A percentile compares a stretch with the other conserved stretches of the same genome.
Conservation (phyloP, 176 grass and related monocot species). For the Triticum monococcum region DNA sequence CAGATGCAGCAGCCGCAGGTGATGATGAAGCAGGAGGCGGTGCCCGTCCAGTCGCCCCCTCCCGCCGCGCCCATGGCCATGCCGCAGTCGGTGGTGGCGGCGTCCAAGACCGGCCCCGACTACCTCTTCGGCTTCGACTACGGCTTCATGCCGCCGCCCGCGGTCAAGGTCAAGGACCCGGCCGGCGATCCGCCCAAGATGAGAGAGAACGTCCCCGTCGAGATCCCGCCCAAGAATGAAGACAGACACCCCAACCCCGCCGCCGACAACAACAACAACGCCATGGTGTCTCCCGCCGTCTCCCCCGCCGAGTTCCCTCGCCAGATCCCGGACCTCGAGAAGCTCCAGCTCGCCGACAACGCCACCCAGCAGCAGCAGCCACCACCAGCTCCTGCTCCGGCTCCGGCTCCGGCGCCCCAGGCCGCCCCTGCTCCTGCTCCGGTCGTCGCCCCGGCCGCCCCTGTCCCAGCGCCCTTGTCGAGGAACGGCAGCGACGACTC, state of each 20-base stretch:
- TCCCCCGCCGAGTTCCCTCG: conserved; percentile 56
- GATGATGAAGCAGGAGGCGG: conserved; percentile 19
- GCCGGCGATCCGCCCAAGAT: conserved; percentile 27
- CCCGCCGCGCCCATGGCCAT: not conserved
- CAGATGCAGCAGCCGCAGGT: too few relatives aligned
- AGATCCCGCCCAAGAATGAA: conserved; percentile 51
- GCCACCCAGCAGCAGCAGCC: conserved; percentile 27
- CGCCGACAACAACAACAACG: not conserved
- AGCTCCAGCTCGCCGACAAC: conserved; percentile 60
- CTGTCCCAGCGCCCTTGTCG: conserved; percentile 5
- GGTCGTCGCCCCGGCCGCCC: not conserved
- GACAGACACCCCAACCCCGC: conserved; percentile 40
- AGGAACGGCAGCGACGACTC: conserved; percentile 72
- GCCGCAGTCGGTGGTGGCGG: not conserved
- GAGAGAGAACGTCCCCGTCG: conserved; percentile 48
- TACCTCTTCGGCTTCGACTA: conserved; percentile 80
- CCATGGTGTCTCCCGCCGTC: conserved; percentile 33
- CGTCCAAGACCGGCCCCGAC: conserved; percentile 41
- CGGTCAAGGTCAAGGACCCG: conserved; percentile 75
- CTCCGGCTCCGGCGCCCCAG: not conserved
- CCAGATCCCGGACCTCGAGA: conserved; percentile 78
- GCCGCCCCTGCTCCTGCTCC: not conserved
- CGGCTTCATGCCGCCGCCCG: conserved; percentile 71
- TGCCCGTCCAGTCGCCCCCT: conserved; percentile 16
- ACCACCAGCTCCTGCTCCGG: not conserved